A percentile compares a stretch with the other conserved stretches of the same genome.
Evolutionary conservation across 352 stramenopile species (phyloP).

Genomic region (Aphanomyces invadans): DNA sequence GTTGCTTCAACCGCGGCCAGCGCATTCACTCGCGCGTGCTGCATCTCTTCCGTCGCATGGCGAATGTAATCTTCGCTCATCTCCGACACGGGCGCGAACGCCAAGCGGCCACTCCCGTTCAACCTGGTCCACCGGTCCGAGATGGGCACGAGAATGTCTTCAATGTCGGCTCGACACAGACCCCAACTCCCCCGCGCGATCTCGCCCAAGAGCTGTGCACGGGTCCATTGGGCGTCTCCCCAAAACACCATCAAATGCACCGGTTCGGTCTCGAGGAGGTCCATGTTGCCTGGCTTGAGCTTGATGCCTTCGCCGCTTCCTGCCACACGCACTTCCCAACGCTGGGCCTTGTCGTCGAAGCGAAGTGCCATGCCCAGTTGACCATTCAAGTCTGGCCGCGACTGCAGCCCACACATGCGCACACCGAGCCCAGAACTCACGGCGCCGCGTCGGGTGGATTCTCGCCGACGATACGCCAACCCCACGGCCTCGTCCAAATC

Average conservation of each 20-base stretch:
- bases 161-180: conserved; percentile 26
- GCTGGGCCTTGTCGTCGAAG: conserved; percentile 9
- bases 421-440: conserved; percentile 11
- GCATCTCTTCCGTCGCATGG: conserved; percentile 14
- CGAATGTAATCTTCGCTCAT: conserved; percentile 36
- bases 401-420: conserved; percentile 7
- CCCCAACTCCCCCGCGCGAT: conserved; percentile 36
- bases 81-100: conserved; percentile 32
- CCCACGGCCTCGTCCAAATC: conserved; percentile 19
- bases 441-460: not conserved
- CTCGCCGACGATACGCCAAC: conserved; percentile 18
- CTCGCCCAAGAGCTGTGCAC: conserved; percentile 35
- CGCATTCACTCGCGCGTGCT: conserved; percentile 20
- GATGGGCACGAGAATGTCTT: conserved; percentile 25
- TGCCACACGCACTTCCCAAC: conserved; percentile 24
- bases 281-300: conserved; percentile 21
- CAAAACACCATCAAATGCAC: conserved; percentile 30
- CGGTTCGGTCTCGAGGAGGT: not conserved
- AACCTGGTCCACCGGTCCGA: conserved; percentile 10
- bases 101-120: conserved; percentile 23
- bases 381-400: conserved; percentile 22
- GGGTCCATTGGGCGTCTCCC: conserved; percentile 32
- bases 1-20: conserved; percentile 16
- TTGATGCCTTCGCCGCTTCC: not conserved
- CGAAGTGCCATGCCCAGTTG: conserved; percentile 17